phyloP scores from a whole-genome alignment of 306 rosid genomes.

The Crotalaria pallida region DNA sequence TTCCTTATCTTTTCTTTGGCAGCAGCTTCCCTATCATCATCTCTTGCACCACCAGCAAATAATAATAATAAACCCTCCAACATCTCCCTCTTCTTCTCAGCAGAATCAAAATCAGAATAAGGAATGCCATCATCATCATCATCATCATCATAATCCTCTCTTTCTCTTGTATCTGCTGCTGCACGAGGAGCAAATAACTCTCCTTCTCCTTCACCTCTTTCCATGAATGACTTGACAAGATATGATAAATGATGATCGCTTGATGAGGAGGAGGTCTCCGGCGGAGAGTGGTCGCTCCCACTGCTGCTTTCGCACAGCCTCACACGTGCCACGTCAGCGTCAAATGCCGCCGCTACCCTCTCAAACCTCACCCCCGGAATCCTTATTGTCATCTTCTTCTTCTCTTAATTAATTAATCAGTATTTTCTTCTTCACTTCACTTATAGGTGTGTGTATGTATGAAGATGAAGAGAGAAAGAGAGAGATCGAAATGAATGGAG shows the following conservation, averaged over 20 bases:
- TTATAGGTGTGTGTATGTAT: background rate
- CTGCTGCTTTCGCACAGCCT: conserved; percentile 71
- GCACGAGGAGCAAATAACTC: too few relatives aligned
- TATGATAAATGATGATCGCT: conserved; percentile 43
- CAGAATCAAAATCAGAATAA: conserved; percentile 33
- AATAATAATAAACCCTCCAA: conserved; percentile 24
- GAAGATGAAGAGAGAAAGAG: too few relatives aligned
- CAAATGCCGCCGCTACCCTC: conserved; percentile 65
- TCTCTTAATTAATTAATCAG: too few relatives aligned
- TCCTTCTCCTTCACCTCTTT: conserved; percentile 5
- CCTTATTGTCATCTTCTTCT: conserved; percentile 20
- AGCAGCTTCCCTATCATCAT: conserved; percentile 14
- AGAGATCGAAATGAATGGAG: too few relatives aligned
- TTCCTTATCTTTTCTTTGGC: conserved; percentile 31
- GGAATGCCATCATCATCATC: too few relatives aligned
- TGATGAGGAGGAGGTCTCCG: conserved; percentile 47
- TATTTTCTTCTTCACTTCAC: background rate
- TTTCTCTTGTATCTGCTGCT: too few relatives aligned
- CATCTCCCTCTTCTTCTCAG: conserved; percentile 29
- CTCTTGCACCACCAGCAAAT: background rate
- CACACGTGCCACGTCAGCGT: conserved; percentile 40
- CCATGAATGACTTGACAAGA: conserved; percentile 77
- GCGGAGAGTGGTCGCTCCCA: conserved; percentile 81
- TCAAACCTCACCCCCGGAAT: conserved; percentile 48
- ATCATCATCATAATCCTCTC: too few relatives aligned